Conservation (phyloP, 2,329 filamentous ascomycete species). For the Arthrobotrys megalospora region DNA sequence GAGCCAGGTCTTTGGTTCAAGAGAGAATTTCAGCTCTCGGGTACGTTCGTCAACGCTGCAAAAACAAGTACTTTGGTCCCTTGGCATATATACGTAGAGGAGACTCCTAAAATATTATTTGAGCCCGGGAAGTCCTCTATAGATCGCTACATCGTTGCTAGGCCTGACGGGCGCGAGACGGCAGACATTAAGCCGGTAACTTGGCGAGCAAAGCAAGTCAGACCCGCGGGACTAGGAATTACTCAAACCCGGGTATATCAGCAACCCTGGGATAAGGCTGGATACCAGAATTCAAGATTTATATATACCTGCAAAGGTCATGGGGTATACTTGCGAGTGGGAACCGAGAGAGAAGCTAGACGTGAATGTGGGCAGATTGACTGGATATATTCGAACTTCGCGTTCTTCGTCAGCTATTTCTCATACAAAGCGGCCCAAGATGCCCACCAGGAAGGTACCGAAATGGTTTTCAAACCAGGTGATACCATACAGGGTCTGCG, state of each 20-base stretch:
- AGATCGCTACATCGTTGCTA: conserved; percentile 26
- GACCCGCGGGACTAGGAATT: conserved; percentile 3
- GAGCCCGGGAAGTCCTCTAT: background rate
- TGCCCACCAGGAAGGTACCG: conserved; percentile 21
- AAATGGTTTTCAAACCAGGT: conserved; percentile 24
- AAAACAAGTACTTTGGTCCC: conserved; percentile 34
- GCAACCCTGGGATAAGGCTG: background rate
- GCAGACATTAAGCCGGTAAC: background rate
- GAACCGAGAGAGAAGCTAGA: conserved; percentile 19
- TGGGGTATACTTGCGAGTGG: conserved; percentile 19
- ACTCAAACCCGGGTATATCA: conserved; percentile 20
- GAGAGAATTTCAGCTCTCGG: conserved; percentile 25
- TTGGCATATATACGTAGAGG: conserved; percentile 31
- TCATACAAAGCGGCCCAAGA: background rate
- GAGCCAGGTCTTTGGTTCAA: conserved; percentile 22
- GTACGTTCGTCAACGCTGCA: conserved; percentile 22
- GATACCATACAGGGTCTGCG: background rate
- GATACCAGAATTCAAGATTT: conserved; percentile 14
- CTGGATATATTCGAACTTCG: conserved; percentile 33
- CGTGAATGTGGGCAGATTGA: conserved; percentile 11
- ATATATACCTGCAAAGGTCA: conserved; percentile 21
- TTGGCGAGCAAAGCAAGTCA: conserved; percentile 22
- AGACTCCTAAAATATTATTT: background rate
- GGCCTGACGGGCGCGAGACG: conserved; percentile 16
- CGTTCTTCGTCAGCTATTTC: conserved; percentile 28